Conservation (phyloP, 305 asterid genomes). For the Petunia hybrid region DNA sequence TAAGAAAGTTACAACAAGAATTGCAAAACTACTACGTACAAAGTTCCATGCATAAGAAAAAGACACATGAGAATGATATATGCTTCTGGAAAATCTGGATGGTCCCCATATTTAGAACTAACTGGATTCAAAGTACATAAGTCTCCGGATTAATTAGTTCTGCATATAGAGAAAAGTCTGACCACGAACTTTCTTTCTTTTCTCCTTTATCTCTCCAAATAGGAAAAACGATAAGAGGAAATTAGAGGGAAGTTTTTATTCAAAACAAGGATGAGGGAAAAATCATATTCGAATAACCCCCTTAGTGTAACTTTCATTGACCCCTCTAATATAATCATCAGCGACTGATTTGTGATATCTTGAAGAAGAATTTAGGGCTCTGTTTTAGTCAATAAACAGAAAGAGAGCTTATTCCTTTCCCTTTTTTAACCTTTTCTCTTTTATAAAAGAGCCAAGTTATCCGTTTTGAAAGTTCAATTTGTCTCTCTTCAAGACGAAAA, state of each 20-base stretch:
- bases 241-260: neutral
- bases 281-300: neutral
- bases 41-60: neutral
- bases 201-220: neutral
- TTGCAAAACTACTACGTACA: neutral
- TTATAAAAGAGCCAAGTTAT: slow-evolving; percentile 11
- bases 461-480: slow-evolving; percentile 21
- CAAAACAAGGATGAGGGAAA: neutral
- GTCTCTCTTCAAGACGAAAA: neutral
- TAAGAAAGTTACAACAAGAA: neutral
- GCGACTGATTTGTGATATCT: slow-evolving; percentile 6
- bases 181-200: neutral
- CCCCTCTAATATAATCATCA: slow-evolving; percentile 13
- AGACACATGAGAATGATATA: neutral
- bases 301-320: neutral
- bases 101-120: neutral
- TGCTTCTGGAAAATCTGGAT: neutral
- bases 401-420: neutral
- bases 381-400: neutral
- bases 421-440: neutral
- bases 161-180: neutral
- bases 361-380: slow-evolving; percentile 23
- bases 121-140: neutral
- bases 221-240: neutral
- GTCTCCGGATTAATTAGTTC: neutral